Conservation (phyloP, 2,329 filamentous ascomycete genomes). For the Pseudogymnoascus sp. region DNA sequence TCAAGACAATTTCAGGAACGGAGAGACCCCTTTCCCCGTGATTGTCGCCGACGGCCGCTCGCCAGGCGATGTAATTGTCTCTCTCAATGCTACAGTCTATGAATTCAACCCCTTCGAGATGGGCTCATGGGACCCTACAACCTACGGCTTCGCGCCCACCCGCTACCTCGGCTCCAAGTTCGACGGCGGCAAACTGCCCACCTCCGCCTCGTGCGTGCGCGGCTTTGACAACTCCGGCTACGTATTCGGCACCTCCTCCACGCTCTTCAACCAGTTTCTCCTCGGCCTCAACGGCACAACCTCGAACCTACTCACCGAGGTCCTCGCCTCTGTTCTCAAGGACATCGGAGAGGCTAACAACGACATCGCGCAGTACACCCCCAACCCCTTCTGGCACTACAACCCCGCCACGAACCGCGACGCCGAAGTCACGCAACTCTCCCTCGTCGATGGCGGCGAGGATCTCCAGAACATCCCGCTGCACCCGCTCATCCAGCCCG, state of each 20-base stretch:
- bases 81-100: conserved; percentile 64
- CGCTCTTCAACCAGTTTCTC: conserved; percentile 74
- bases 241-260: conserved; percentile 77
- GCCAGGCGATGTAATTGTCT: conserved; percentile 52
- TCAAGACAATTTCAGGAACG: conserved; percentile 52
- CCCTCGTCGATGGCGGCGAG: conserved; percentile 70
- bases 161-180: conserved; percentile 69
- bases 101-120: conserved; percentile 77
- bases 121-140: conserved; percentile 65
- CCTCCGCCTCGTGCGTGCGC: conserved; percentile 54
- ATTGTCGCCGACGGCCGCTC: conserved; percentile 61
- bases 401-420: conserved; percentile 51
- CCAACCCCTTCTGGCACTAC: conserved; percentile 68
- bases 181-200: conserved; percentile 48
- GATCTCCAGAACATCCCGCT: conserved; percentile 74
- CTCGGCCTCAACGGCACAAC: conserved; percentile 50
- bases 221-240: conserved; percentile 80
- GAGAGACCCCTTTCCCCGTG: conserved; percentile 62
- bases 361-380: conserved; percentile 66
- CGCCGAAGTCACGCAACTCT: conserved; percentile 46
- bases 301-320: conserved; percentile 41
- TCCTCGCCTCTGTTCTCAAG: conserved; percentile 44
- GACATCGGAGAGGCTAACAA: conserved; percentile 50
- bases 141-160: conserved; percentile 63
- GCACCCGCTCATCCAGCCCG: conserved; percentile 66